These are phyloP conservation scores for Zelopaecilomyces penicillatus DNA, from an alignment of 2,329 filamentous ascomycete genomes.

Conservation along the genomic window DNA sequence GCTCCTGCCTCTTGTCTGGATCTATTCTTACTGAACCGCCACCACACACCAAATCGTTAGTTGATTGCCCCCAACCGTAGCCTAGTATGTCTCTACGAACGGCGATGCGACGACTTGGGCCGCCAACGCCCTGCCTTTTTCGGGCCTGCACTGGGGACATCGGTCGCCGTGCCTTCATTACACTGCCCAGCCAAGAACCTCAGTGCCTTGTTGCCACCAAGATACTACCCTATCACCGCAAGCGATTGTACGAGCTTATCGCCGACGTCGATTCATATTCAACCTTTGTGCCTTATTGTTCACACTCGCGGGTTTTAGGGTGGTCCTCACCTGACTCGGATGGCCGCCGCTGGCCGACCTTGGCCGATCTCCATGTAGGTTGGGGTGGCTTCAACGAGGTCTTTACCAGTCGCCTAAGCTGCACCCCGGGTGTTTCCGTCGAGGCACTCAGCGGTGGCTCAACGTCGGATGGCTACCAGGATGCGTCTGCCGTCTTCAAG, in stretches of 20 bases:
- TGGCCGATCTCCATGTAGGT: conserved; percentile 74
- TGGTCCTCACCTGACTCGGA: conserved; percentile 52
- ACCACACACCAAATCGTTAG: too few species aligned
- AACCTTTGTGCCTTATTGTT: conserved; percentile 87
- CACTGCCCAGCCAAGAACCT: conserved; percentile 22
- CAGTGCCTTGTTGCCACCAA: conserved; percentile 67
- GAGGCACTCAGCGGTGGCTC: conserved; percentile 63
- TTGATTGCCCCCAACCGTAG: too few species aligned
- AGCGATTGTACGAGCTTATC: conserved; percentile 73
- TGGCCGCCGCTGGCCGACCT: conserved; percentile 55
- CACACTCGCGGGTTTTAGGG: conserved; percentile 64
- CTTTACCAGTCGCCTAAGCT: conserved; percentile 74
- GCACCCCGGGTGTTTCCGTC: conserved; percentile 62
- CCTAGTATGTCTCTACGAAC: conserved; percentile 10
- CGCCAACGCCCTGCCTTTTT: not conserved
- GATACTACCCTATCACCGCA: conserved; percentile 64
- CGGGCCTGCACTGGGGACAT: conserved; percentile 8
- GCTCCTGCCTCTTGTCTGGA: too few species aligned
- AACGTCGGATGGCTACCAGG: conserved; percentile 36
- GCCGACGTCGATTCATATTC: conserved; percentile 81
- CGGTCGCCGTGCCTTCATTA: conserved; percentile 31
- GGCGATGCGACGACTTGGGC: conserved; percentile 2
- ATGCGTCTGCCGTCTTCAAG: conserved; percentile 50
- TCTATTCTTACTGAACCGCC: too few species aligned
- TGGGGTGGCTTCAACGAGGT: conserved; percentile 77